Percentiles rank a stretch among this genome's conserved stretches.
phyloP scores from a whole-genome alignment of 495 filamentous ascomycete genomes.

The Cercophora newfieldiana region DNA sequence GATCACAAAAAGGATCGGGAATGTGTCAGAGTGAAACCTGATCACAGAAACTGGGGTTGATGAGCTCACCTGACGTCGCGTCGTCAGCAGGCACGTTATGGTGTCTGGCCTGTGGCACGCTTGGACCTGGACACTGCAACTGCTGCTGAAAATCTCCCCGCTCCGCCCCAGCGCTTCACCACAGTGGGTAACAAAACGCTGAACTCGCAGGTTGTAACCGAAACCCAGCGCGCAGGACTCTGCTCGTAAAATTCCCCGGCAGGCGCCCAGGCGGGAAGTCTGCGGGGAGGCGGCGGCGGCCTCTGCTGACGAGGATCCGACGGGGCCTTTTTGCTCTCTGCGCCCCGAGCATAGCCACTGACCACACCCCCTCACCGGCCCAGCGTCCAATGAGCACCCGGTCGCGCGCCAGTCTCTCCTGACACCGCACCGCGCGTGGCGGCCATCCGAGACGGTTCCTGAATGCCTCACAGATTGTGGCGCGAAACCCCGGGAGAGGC shows the following conservation, averaged over 20 bases:
- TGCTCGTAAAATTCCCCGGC: neutral
- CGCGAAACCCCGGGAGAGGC: neutral
- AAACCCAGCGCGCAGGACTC: neutral
- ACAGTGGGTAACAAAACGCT: neutral
- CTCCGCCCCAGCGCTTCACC: neutral
- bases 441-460: neutral
- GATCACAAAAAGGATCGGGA: neutral
- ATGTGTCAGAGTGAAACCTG: neutral
- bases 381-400: neutral
- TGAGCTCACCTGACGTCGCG: neutral
- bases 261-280: neutral
- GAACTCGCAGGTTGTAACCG: neutral
- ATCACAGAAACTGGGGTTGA: neutral
- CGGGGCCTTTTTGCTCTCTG: neutral
- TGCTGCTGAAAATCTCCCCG: neutral
- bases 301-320: neutral
- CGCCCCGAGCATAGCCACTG: slow-evolving; percentile 3
- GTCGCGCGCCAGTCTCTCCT: neutral
- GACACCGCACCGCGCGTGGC: neutral
- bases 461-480: neutral
- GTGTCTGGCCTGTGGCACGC: neutral
- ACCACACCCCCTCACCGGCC: neutral
- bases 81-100: neutral
- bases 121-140: too few species aligned
- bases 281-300: neutral